These are phyloP conservation scores for Penicillium italicum DNA, from an alignment of 2,329 filamentous ascomycete genomes.

Conservation along the genomic window DNA sequence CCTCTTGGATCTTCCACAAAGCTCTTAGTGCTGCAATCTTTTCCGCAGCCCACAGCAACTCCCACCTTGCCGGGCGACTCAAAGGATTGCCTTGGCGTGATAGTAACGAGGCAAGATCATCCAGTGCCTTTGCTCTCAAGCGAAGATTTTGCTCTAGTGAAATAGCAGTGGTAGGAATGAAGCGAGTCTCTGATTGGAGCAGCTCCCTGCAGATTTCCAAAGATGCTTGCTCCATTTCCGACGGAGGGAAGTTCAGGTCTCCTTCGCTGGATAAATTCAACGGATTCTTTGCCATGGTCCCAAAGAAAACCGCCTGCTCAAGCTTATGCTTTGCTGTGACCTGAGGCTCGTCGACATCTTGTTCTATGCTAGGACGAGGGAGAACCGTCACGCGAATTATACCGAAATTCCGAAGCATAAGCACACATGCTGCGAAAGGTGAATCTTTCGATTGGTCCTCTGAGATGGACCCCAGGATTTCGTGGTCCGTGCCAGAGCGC, in stretches of 20 bases:
- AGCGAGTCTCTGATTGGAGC: slow-evolving; percentile 69
- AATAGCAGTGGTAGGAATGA: slow-evolving; percentile 68
- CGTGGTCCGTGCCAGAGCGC: slow-evolving; percentile 50
- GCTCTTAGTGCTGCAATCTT: slow-evolving; percentile 76
- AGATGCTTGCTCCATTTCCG: slow-evolving; percentile 73
- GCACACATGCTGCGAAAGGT: slow-evolving; percentile 42
- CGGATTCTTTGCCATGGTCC: slow-evolving; percentile 75
- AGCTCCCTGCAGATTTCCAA: slow-evolving; percentile 77
- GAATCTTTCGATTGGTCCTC: slow-evolving; percentile 46
- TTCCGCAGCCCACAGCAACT: slow-evolving; percentile 82
- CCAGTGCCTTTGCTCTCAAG: slow-evolving; percentile 67
- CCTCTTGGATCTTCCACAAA: slow-evolving; percentile 78
- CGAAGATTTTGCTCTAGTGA: slow-evolving; percentile 79
- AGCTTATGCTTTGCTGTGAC: slow-evolving; percentile 84
- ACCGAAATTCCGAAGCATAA: slow-evolving; percentile 58
- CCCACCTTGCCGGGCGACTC: slow-evolving; percentile 68
- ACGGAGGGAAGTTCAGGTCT: slow-evolving; percentile 62
- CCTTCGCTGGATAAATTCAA: slow-evolving; percentile 72
- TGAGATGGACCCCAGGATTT: slow-evolving; percentile 49
- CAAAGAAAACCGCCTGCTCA: slow-evolving; percentile 93
- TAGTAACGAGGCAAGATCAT: slow-evolving; percentile 70
- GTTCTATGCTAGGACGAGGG: slow-evolving; percentile 37
- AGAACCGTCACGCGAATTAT: slow-evolving; percentile 52
- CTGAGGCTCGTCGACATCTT: slow-evolving; percentile 46
- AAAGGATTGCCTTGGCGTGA: slow-evolving; percentile 60